Percentiles rank a stretch among this genome's conserved stretches.
phyloP scores from a whole-genome alignment of 2,329 filamentous ascomycete genomes.

The Graphilbum fragrans region DNA sequence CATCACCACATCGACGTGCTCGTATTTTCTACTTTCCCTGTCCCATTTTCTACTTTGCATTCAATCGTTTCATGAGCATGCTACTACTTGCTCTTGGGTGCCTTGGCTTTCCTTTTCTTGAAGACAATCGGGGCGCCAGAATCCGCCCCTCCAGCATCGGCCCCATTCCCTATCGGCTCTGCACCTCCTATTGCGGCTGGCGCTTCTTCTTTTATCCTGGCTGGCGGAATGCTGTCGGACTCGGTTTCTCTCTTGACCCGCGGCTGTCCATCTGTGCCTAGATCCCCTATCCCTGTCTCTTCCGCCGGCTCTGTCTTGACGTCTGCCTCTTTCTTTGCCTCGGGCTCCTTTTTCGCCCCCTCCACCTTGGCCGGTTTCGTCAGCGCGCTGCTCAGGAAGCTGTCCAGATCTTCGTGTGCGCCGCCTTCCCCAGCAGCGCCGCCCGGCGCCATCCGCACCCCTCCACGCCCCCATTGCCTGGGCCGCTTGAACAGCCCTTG shows the following conservation, averaged over 20 bases:
- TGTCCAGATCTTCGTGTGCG: conserved; percentile 48
- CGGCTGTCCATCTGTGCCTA: conserved; percentile 19
- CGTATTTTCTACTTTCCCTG: no score
- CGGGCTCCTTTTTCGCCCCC: conserved; percentile 16
- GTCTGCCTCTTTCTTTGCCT: conserved; percentile 12
- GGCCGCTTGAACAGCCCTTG: conserved; percentile 49
- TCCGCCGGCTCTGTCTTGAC: conserved; percentile 16
- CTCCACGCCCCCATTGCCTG: conserved; percentile 40
- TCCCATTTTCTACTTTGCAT: no score
- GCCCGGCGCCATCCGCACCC: conserved; percentile 30
- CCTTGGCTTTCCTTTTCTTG: conserved; percentile 67
- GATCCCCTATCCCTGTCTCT: conserved; percentile 20
- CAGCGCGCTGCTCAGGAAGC: conserved; percentile 34
- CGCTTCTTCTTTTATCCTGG: conserved; percentile 7
- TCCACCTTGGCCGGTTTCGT: no score
- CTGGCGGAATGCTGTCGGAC: no score
- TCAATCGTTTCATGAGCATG: neutral
- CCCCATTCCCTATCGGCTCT: neutral
- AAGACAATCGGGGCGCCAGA: conserved; percentile 41
- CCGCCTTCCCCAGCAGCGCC: neutral
- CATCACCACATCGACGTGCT: no score
- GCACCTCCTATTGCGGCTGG: neutral
- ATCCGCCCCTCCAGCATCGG: neutral
- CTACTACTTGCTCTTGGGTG: conserved; percentile 11
- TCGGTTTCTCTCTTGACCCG: conserved; percentile 8